phyloP scores from a whole-genome alignment of 768 basidiomycete genomes.

The Tylopilus vinaceipallidus region DNA sequence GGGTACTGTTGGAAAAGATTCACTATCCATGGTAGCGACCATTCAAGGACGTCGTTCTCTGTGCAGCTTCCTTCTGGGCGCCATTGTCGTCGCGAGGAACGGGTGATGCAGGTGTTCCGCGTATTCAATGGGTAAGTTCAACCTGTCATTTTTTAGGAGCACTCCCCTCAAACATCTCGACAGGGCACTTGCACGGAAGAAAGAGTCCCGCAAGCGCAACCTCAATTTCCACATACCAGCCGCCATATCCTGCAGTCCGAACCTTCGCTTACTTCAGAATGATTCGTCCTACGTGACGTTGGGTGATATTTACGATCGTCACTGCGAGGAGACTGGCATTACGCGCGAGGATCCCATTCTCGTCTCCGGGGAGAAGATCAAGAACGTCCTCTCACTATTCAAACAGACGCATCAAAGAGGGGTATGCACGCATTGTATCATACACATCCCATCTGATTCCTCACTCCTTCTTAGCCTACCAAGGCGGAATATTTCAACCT shows the following conservation, averaged over 20 bases:
- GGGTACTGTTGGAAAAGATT: slow-evolving; percentile 89
- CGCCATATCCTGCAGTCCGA: slow-evolving; percentile 79
- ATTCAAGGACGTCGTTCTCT: slow-evolving; percentile 84
- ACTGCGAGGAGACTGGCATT: slow-evolving; percentile 73
- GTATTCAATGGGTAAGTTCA: slow-evolving; percentile 78
- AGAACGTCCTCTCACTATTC: slow-evolving; percentile 61
- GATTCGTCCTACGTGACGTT: slow-evolving; percentile 90
- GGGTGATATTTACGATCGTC: slow-evolving; percentile 91
- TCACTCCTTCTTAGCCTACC: slow-evolving; percentile 41
- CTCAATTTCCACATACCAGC: slow-evolving; percentile 89
- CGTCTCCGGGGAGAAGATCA: slow-evolving; percentile 81
- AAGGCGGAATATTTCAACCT: slow-evolving; percentile 66
- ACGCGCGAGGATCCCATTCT: slow-evolving; percentile 87
- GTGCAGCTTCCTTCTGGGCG: slow-evolving; percentile 87
- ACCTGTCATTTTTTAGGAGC: not conserved
- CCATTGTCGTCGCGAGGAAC: slow-evolving; percentile 88
- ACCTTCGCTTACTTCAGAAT: slow-evolving; percentile 82
- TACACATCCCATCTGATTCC: not conserved
- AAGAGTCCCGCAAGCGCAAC: slow-evolving; percentile 91
- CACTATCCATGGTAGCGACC: slow-evolving; percentile 87
- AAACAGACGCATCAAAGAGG: slow-evolving; percentile 45
- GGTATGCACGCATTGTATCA: slow-evolving; percentile 23
- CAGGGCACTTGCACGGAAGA: slow-evolving; percentile 82
- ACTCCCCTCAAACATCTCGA: slow-evolving; percentile 2
- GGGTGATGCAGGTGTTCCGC: slow-evolving; percentile 89